Base-by-base conservation (phyloP, 106 monocot species). In the Platanthera zijinensis region DNA sequence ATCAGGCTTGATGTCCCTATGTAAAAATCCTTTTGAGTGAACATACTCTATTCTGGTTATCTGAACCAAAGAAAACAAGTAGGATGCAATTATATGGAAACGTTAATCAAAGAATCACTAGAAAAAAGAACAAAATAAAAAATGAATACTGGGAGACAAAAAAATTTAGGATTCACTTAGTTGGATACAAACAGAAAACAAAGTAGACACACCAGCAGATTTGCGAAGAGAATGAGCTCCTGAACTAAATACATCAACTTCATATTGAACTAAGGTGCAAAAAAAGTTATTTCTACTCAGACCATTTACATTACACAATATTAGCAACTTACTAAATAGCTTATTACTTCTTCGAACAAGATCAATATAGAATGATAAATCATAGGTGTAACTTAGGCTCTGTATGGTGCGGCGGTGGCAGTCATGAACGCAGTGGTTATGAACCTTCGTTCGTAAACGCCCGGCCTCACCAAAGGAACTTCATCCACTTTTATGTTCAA, bases 1-100 rank as follows among this genome's bases (percentile, higher is more conserved):
- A 84, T 99, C 97, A 72, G 97, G 97, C 81, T 99, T 99, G 28
- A 99, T 94, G 57, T 99, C 97, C 81, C 97, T 84, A 82, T 97
- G 96, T 47, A 97, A 77, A 63, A 87, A 93, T 7, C 91, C 93
- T 84, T 97, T 97, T 11, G 93, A 85, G 59, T 97, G 96, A 64
- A 91, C 84, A 82, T 83, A 97, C 32, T 99, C 97, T 76, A 99
- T 99, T 85, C 97, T 94, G n/a, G 86, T 88, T 54, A 94, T 89
- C 97, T 99, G 86, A 50, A 51, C 4, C 72, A 72, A 18, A 70
- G 13, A 51, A 72, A 72, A 72, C 18, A 72, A 51, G 19, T 51
- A 72, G 11, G 18, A 50, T 50, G 18, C 5, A 13, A 71, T 71
- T 48, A 49, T n/a, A 12, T 1, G 18, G 45, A 50, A 15, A 51